Conservation (phyloP, 2,329 filamentous ascomycete species). For the Neoarthrinium moseri region DNA sequence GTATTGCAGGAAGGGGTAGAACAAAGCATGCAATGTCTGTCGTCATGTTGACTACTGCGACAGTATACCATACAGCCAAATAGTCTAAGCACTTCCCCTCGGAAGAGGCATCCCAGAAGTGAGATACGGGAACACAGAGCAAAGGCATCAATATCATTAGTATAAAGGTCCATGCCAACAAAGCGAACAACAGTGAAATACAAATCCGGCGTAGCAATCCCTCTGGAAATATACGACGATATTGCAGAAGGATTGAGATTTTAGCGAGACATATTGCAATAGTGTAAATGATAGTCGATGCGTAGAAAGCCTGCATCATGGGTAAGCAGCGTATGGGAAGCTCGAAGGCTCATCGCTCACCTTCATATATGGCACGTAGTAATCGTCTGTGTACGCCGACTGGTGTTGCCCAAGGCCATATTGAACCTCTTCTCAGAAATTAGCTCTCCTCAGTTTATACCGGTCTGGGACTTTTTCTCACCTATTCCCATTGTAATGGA, state of each 20-base stretch:
- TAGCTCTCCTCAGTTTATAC: neutral
- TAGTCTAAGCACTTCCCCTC: conserved; percentile 1
- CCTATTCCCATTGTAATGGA: neutral
- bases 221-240: conserved; percentile 6
- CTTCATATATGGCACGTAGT: conserved; percentile 3
- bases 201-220: neutral
- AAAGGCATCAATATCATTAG: neutral
- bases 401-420: conserved; percentile 1
- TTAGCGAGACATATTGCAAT: conserved; percentile 5
- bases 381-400: neutral
- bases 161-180: conserved; percentile 1
- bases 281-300: conserved; percentile 3
- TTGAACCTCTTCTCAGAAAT: neutral
- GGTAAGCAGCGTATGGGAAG: neutral
- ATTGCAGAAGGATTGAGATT: conserved; percentile 8
- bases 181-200: neutral
- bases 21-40: conserved; percentile 6
- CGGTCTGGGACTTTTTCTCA: neutral
- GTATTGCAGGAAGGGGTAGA: conserved; percentile 3
- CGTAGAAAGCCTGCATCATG: conserved; percentile 2
- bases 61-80: neutral
- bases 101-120: conserved; percentile 2
- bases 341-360: neutral
- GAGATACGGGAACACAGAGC: conserved; percentile 1
- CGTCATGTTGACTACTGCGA: conserved; percentile 3